phyloP scores from a whole-genome alignment of 2,329 filamentous ascomycete genomes.

The Ascochyta pisi region DNA sequence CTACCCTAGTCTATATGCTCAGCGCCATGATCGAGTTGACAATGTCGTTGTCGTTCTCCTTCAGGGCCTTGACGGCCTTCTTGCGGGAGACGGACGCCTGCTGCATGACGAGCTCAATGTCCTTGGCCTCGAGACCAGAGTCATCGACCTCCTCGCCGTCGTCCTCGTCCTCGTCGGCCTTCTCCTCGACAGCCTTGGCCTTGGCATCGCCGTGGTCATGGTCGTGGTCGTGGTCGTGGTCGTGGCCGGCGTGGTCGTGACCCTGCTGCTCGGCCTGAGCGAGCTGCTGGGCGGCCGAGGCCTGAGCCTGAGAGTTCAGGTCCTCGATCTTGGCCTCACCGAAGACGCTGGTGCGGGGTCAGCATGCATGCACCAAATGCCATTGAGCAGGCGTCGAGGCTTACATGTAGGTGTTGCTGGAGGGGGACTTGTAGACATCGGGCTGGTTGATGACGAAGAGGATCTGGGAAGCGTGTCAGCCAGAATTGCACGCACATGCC shows the following conservation, averaged over 20 bases:
- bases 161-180: conserved; percentile 76
- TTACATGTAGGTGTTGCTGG: conserved; percentile 99
- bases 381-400: conserved; percentile 47
- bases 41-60: conserved; percentile 99
- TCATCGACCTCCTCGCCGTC: conserved; percentile 97
- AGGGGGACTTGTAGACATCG: conserved; percentile 98
- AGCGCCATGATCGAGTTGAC: conserved; percentile 99
- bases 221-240: conserved; percentile 70
- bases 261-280: conserved; percentile 72
- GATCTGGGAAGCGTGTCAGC: conserved; percentile 66
- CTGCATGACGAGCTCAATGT: conserved; percentile 98
- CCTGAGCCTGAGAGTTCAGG: conserved; percentile 97
- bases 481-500: conserved; percentile 17
- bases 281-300: conserved; percentile 93
- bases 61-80: conserved; percentile 98
- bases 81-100: conserved; percentile 96
- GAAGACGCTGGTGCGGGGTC: conserved; percentile 75
- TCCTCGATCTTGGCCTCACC: conserved; percentile 99
- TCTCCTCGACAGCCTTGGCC: conserved; percentile 70
- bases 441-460: conserved; percentile 99
- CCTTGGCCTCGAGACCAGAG: conserved; percentile 94
- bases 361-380: conserved; percentile 22
- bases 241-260: conserved; percentile 74
- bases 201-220: conserved; percentile 63
- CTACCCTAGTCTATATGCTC: conserved; percentile 55